phyloP scores from a whole-genome alignment of 148 eudicot species.

The Silene conica region DNA sequence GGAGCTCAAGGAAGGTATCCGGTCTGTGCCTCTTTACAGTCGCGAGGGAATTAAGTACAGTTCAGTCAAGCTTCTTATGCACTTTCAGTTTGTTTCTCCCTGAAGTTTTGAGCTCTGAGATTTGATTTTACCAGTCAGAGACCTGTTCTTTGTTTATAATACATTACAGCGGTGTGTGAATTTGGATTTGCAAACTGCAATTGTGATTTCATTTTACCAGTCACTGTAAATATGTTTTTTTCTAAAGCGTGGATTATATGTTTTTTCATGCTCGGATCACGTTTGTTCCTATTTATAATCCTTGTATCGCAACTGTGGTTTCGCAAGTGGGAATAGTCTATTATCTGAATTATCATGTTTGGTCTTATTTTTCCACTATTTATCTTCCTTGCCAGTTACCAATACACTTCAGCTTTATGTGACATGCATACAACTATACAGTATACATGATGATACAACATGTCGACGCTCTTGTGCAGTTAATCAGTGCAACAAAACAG shows the following conservation, averaged over 20 bases:
- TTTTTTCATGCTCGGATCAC: background rate
- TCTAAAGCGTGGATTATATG: background rate
- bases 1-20: slow-evolving; percentile 34
- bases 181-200: background rate
- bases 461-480: no score
- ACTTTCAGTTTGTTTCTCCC: slow-evolving; percentile 21
- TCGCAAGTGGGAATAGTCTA: background rate
- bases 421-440: no score
- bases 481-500: no score
- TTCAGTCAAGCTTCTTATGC: slow-evolving; percentile 33
- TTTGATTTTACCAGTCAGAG: background rate
- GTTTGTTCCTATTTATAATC: background rate
- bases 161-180: slow-evolving; percentile 10
- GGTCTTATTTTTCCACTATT: no score
- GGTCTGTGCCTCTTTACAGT: slow-evolving; percentile 28
- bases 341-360: no score
- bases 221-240: slow-evolving; percentile 3
- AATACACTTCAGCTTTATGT: no score
- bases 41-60: slow-evolving; percentile 28
- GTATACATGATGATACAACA: no score
- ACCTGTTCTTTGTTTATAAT: slow-evolving; percentile 6
- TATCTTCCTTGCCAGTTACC: no score
- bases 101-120: background rate
- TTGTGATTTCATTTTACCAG: no score
- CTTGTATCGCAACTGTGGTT: background rate